Evolutionary conservation across 2,329 filamentous ascomycete genomes (phyloP).

Genomic region (Aspergillus sp.): DNA sequence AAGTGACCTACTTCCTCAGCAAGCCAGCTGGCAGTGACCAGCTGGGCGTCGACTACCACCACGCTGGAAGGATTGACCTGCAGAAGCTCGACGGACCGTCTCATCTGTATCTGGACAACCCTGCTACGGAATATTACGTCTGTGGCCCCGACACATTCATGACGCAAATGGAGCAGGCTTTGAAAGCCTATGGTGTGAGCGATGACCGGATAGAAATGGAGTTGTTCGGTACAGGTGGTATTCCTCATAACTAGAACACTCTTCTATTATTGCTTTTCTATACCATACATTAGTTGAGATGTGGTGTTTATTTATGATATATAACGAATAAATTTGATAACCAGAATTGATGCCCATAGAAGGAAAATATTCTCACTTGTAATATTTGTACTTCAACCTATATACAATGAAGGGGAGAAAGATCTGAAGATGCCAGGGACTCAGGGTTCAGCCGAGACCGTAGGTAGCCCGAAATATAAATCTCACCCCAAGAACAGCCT

Average conservation of each 20-base stretch:
- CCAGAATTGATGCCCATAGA: too few relatives aligned
- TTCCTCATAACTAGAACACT: constrained; percentile 9
- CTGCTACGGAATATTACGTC: constrained; percentile 65
- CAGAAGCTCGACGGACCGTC: constrained; percentile 51
- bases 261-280: too few relatives aligned
- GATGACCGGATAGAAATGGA: constrained; percentile 65
- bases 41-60: constrained; percentile 60
- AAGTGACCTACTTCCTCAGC: constrained; percentile 61
- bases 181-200: constrained; percentile 60
- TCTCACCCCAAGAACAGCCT: too few relatives aligned
- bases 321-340: too few relatives aligned
- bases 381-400: too few relatives aligned
- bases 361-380: too few relatives aligned
- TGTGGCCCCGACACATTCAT: constrained; percentile 74
- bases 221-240: constrained; percentile 62
- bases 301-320: too few relatives aligned
- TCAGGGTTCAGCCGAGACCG: too few relatives aligned
- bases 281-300: too few relatives aligned
- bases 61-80: constrained; percentile 62
- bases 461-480: too few relatives aligned
- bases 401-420: too few relatives aligned
- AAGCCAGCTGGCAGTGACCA: constrained; percentile 50
- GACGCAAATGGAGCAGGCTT: constrained; percentile 57
- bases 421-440: too few relatives aligned
- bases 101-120: constrained; percentile 58